Evolutionary conservation across 208 protist genomes (phyloP).

Genomic region (Wallacemonas sp.): DNA sequence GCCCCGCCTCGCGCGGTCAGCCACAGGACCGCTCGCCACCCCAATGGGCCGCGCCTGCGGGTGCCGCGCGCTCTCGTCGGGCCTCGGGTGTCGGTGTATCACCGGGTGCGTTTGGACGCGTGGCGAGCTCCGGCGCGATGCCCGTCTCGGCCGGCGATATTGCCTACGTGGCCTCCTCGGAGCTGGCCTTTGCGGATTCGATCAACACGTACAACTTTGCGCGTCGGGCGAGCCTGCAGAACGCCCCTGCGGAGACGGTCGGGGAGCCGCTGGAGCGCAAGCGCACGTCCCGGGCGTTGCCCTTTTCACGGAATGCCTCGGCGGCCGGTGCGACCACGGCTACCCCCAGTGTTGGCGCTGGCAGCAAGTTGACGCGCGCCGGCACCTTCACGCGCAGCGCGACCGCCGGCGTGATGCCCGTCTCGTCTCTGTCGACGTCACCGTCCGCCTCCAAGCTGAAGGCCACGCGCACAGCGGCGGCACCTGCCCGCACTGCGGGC

Average conservation of each 20-base stretch:
- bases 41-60: slow-evolving; percentile 13
- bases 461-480: neutral
- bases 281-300: slow-evolving; percentile 10
- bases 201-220: slow-evolving; percentile 57
- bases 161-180: slow-evolving; percentile 49
- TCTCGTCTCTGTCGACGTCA: neutral
- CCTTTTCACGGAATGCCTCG: slow-evolving; percentile 10
- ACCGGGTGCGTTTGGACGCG: slow-evolving; percentile 27
- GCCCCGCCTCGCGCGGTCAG: neutral
- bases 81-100: slow-evolving; percentile 3
- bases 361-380: neutral
- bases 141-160: slow-evolving; percentile 61
- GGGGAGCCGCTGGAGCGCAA: slow-evolving; percentile 11
- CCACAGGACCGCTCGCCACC: slow-evolving; percentile 2
- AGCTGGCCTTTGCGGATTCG: slow-evolving; percentile 45
- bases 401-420: slow-evolving; percentile 6
- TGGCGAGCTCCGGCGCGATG: slow-evolving; percentile 42
- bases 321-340: neutral
- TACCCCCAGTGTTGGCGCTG: neutral
- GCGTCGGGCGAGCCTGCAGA: slow-evolving; percentile 36
- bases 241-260: neutral
- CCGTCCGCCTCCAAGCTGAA: neutral
- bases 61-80: neutral
- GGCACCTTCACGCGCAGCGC: neutral
- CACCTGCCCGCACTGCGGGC: neutral